Evolutionary conservation across 2,329 filamentous ascomycete genomes (phyloP).

Genomic region (Botrytis squamosa): DNA sequence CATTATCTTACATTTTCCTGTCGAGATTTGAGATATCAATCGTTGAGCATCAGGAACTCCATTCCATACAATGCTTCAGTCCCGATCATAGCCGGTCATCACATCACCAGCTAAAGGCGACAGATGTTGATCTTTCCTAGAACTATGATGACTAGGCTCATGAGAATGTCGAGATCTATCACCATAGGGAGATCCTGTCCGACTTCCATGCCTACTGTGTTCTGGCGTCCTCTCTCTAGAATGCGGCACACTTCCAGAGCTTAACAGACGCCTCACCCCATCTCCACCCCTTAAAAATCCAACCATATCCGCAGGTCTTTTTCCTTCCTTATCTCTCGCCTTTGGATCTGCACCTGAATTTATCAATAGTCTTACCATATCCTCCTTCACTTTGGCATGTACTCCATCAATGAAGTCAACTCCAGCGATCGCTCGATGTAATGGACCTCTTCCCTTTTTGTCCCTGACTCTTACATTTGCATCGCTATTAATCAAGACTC

Average conservation of each 20-base stretch:
- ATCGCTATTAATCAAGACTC: slow-evolving; percentile 23
- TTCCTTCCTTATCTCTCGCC: slow-evolving; percentile 25
- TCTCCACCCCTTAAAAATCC: slow-evolving; percentile 26
- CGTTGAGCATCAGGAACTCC: background rate
- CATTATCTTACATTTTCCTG: background rate
- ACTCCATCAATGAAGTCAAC: slow-evolving; percentile 24
- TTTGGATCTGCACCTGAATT: slow-evolving; percentile 27
- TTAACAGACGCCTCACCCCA: slow-evolving; percentile 24
- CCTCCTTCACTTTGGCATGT: slow-evolving; percentile 22
- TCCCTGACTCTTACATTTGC: slow-evolving; percentile 25
- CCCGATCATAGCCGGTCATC: slow-evolving; percentile 3
- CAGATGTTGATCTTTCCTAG: background rate
- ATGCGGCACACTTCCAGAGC: background rate
- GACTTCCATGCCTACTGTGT: background rate
- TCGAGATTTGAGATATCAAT: background rate
- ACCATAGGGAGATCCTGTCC: background rate
- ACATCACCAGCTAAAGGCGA: background rate
- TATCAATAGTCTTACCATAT: slow-evolving; percentile 26
- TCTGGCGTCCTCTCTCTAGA: background rate
- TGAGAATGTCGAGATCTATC: slow-evolving; percentile 8
- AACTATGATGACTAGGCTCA: background rate
- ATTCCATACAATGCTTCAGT: background rate
- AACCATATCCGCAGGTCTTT: slow-evolving; percentile 23
- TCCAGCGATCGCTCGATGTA: slow-evolving; percentile 30
- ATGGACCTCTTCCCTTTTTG: slow-evolving; percentile 25